Evolutionary conservation across 768 basidiomycete species (phyloP), one percentile per base, ranked within the genome.

Genomic region (Galerina marginata): DNA sequence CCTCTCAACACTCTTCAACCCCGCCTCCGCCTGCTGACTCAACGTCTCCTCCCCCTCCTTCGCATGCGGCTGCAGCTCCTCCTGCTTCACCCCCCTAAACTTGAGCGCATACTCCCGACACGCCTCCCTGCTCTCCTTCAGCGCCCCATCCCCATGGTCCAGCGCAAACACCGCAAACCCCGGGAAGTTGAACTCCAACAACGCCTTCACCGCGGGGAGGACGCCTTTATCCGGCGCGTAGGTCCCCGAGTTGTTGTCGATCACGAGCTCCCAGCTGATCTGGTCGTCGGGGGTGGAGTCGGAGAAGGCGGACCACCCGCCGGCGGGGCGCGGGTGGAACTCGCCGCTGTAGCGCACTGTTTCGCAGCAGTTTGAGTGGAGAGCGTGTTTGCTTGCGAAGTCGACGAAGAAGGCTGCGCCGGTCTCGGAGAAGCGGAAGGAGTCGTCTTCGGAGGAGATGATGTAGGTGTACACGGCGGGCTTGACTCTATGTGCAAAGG

Each of bases 391-490:
- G 26, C 89, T 90, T 44, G 88, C 89, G 69, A 93, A 89, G 73
- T 93, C 90, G 61, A 93, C 90, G 67, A 92, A 91, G 75, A 94
- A 94, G 37, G 90, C 88, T 10, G 91, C 91, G 14, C 92, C 92
- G 3, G 92, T 95, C 72, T 93, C 92, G 26, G 91, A 92, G 74
- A 94, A 93, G 20, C 92, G 84, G 64, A 93, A 81, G 9, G 90
- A 83, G 61, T 91, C 85, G 74, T 91, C 92, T 55, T 89, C 86
- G 5, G 83, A 76, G 3, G 88, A 84, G 69, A 95, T 87, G 71
- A 94, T 82, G 75, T 94, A 95, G 40, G 93, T 94, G 76, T 94
- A 95, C 23, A 93, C 85, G 0, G 89, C 88, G 45, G 91, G 91
- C 69, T 92, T 92, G 74, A 92, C 82, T 62, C 89, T 84, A 23